Evolutionary conservation across 1,284 basidiomycete species (phyloP).

Genomic region (Ceraceosorus bombacis): DNA sequence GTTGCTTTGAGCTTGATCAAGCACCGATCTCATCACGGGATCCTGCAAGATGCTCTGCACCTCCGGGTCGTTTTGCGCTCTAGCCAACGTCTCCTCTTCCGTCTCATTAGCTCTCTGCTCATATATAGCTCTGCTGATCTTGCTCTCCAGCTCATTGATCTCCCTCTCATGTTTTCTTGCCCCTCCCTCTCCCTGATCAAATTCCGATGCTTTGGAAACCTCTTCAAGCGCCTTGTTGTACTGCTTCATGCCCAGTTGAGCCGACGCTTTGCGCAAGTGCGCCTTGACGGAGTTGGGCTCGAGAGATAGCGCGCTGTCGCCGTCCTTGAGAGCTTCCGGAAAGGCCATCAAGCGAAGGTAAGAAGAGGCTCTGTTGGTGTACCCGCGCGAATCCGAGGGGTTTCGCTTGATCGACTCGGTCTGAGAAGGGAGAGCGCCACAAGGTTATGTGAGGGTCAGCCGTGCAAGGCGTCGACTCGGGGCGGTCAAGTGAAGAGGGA

Average conservation of each 20-base stretch:
- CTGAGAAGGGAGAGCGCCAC: too few species aligned
- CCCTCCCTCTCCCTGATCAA: conserved; percentile 25
- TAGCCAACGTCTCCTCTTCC: conserved; percentile 82
- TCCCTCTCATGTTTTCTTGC: conserved; percentile 22
- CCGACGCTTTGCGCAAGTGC: conserved; percentile 85
- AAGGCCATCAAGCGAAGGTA: conserved; percentile 91
- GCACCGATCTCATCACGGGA: conserved; percentile 58
- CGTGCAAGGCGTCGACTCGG: too few species aligned
- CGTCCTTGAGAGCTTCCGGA: conserved; percentile 93
- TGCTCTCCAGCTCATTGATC: conserved; percentile 30
- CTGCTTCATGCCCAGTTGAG: conserved; percentile 85
- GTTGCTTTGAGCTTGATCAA: conserved; percentile 77
- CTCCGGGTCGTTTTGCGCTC: conserved; percentile 97
- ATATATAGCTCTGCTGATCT: conserved; percentile 65
- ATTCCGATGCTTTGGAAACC: conserved; percentile 30
- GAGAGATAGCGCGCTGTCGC: conserved; percentile 82
- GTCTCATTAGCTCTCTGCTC: conserved; percentile 75
- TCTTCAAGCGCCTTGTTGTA: conserved; percentile 61
- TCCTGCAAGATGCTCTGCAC: conserved; percentile 63
- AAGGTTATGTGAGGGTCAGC: too few species aligned
- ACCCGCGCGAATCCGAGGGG: conserved; percentile 79
- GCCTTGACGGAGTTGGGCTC: conserved; percentile 73
- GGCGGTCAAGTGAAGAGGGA: too few species aligned
- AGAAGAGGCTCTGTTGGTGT: conserved; percentile 86
- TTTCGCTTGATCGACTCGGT: conserved; percentile 93